Conservation (phyloP, 495 filamentous ascomycete genomes). For the Aspergillus sclerotiicarbonarius region DNA sequence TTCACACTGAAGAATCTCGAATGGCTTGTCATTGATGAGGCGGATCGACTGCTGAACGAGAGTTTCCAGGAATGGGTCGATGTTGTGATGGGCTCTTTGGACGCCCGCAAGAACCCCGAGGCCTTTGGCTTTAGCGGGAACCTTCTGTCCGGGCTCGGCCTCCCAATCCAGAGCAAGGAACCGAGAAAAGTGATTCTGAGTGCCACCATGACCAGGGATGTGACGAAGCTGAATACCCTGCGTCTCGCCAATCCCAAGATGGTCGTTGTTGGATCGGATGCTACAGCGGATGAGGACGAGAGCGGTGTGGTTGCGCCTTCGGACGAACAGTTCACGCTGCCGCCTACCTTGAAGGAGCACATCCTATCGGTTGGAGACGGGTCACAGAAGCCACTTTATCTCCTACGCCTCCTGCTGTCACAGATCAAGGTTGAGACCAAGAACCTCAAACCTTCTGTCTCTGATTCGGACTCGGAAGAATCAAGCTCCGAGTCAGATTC, state of each 20-base stretch:
- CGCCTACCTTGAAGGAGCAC: constrained; percentile 66
- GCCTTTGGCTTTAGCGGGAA: constrained; percentile 48
- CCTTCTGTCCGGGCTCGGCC: constrained; percentile 35
- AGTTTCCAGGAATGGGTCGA: constrained; percentile 91
- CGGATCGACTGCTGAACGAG: constrained; percentile 85
- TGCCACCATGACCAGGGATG: constrained; percentile 90
- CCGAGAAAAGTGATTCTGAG: constrained; percentile 77
- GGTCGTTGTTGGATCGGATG: constrained; percentile 62
- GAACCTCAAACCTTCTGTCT: constrained; percentile 7
- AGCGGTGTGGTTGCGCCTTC: constrained; percentile 22
- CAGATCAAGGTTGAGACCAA: constrained; percentile 32
- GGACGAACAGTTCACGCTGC: constrained; percentile 57
- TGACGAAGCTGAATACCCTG: constrained; percentile 72
- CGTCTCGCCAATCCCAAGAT: constrained; percentile 72
- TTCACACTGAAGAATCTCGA: constrained; percentile 71
- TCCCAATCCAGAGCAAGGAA: constrained; percentile 38
- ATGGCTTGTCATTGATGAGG: constrained; percentile 93
- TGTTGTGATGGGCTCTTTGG: constrained; percentile 63
- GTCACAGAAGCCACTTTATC: constrained; percentile 79
- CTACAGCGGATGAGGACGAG: constrained; percentile 29
- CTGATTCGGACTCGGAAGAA: constrained; percentile 35
- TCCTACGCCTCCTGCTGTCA: constrained; percentile 48
- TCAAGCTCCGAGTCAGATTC: constrained; percentile 32
- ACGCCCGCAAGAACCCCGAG: constrained; percentile 46
- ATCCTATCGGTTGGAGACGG: constrained; percentile 72